These are phyloP conservation scores for Articulospora tetracladia DNA, from an alignment of 495 filamentous ascomycete species.

Conservation along the genomic window DNA sequence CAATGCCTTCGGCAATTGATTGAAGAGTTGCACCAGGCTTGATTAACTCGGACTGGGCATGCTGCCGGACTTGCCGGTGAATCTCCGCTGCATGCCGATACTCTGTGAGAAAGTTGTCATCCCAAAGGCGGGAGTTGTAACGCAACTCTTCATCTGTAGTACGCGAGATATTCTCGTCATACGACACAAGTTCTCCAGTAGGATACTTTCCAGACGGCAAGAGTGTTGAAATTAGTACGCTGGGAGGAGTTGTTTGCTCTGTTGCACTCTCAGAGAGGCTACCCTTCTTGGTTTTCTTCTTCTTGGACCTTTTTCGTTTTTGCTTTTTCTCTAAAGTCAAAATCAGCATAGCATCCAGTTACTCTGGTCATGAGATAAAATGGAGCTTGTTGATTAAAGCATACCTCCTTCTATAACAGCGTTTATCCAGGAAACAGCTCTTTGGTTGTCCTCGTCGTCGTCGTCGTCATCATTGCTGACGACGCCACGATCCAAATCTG, in stretches of 20 bases:
- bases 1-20: constrained; percentile 82
- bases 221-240: constrained; percentile 67
- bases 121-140: constrained; percentile 68
- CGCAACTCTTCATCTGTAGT: constrained; percentile 84
- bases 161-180: constrained; percentile 67
- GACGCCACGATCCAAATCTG: constrained; percentile 22
- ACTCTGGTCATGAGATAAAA: too few species aligned
- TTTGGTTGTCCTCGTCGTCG: constrained; percentile 15
- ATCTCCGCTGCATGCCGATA: constrained; percentile 70
- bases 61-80: constrained; percentile 66
- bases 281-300: constrained; percentile 75
- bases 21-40: constrained; percentile 79
- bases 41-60: constrained; percentile 66
- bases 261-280: constrained; percentile 58
- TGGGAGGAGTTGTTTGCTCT: constrained; percentile 68
- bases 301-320: constrained; percentile 74
- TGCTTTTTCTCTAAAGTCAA: constrained; percentile 31
- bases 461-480: constrained; percentile 21
- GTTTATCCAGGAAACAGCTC: constrained; percentile 7
- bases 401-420: constrained; percentile 3
- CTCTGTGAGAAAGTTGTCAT: constrained; percentile 76
- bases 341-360: neutral
- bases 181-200: constrained; percentile 74
- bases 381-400: too few species aligned
- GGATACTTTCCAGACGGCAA: constrained; percentile 72